Conservation (phyloP, 495 filamentous ascomycete genomes). For the Penicillium goetzii region DNA sequence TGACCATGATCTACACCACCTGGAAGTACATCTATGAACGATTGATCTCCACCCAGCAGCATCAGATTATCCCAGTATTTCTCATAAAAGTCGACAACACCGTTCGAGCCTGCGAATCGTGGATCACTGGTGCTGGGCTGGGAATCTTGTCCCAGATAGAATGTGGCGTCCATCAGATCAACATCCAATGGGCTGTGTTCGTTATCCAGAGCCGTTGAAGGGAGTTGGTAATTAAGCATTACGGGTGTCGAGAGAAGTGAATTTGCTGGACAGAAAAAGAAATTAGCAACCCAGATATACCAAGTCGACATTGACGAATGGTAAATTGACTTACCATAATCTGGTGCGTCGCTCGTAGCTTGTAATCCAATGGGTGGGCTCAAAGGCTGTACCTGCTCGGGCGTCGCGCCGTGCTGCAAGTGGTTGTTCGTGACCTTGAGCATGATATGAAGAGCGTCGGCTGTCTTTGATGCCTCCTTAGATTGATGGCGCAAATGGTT, state of each 20-base stretch:
- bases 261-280: background rate
- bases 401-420: conserved; percentile 16
- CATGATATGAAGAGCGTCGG: conserved; percentile 26
- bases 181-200: conserved; percentile 17
- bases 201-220: background rate
- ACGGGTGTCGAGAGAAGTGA: background rate
- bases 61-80: conserved; percentile 23
- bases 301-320: background rate
- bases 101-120: conserved; percentile 5
- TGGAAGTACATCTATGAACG: background rate
- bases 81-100: conserved; percentile 17
- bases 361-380: background rate
- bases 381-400: conserved; percentile 2
- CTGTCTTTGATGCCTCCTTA: conserved; percentile 25
- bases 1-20: background rate
- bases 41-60: conserved; percentile 13
- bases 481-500: conserved; percentile 21
- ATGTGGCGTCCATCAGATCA: conserved; percentile 16
- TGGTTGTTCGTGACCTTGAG: conserved; percentile 23
- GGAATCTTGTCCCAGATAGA: conserved; percentile 16
- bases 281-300: background rate
- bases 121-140: background rate
- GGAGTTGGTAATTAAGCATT: background rate
- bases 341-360: background rate
- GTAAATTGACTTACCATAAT: background rate